Conservation (phyloP, 2,329 filamentous ascomycete species). For the Colletotrichum somersetense region DNA sequence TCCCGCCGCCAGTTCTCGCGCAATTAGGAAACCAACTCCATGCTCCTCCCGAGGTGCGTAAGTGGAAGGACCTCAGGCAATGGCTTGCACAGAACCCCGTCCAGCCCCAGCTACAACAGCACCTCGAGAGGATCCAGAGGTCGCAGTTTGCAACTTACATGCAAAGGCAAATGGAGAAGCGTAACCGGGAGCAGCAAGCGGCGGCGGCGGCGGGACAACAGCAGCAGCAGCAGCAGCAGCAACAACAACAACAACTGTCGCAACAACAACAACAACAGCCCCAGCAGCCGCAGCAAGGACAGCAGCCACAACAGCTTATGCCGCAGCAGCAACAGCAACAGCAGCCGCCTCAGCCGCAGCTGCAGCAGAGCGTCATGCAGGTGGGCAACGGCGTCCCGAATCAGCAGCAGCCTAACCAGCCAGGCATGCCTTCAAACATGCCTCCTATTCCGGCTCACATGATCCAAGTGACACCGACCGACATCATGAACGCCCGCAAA, state of each 20-base stretch:
- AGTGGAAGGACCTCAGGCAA: slow-evolving; percentile 61
- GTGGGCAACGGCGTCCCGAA: slow-evolving; percentile 11
- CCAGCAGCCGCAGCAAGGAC: slow-evolving; percentile 45
- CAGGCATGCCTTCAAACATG: slow-evolving; percentile 43
- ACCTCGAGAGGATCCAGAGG: slow-evolving; percentile 53
- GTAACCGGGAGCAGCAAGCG: slow-evolving; percentile 43
- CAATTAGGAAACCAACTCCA: slow-evolving; percentile 48
- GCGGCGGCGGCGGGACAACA: slow-evolving; percentile 44
- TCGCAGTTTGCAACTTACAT: slow-evolving; percentile 53
- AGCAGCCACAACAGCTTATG: slow-evolving; percentile 43
- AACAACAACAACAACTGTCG: slow-evolving; percentile 44
- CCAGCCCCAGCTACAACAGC: slow-evolving; percentile 48
- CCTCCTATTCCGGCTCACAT: slow-evolving; percentile 43
- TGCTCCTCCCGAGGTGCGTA: slow-evolving; percentile 58
- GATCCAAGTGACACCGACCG: slow-evolving; percentile 45
- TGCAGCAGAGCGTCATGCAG: slow-evolving; percentile 41
- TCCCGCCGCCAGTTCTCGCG: slow-evolving; percentile 55
- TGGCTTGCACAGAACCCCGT: slow-evolving; percentile 57
- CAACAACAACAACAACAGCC: slow-evolving; percentile 46
- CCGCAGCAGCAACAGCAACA: slow-evolving; percentile 43
- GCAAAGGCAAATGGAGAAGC: slow-evolving; percentile 43
- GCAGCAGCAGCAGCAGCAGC: slow-evolving; percentile 37
- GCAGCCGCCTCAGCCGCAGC: slow-evolving; percentile 42
- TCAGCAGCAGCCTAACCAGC: slow-evolving; percentile 32
- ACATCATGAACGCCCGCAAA: slow-evolving; percentile 46